Evolutionary conservation across 2,329 filamentous ascomycete species (phyloP).

Genomic region (Ceratocystis diversiconidia): DNA sequence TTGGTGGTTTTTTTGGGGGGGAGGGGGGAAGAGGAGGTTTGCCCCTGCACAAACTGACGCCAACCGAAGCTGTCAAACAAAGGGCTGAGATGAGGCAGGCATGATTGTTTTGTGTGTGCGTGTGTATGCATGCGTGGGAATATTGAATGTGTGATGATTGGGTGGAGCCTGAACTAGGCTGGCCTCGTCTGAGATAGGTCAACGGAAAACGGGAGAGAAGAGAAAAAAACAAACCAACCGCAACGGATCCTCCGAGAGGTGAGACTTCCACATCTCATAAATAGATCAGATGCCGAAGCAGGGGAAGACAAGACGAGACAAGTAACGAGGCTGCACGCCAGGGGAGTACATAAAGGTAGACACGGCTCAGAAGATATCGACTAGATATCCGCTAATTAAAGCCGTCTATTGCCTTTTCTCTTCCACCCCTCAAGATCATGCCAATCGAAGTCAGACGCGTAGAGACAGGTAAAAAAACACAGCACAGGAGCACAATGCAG

Average conservation of each 20-base stretch:
- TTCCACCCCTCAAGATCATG: too few species aligned
- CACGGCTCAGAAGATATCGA: too few species aligned
- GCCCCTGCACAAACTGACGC: conserved; percentile 2
- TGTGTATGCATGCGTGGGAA: background rate
- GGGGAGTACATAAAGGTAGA: background rate
- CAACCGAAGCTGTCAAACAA: conserved; percentile 7
- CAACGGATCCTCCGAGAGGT: background rate
- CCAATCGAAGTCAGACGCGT: too few species aligned
- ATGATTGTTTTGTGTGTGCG: background rate
- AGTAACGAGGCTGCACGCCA: background rate
- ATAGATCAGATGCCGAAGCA: background rate
- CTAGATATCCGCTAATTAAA: too few species aligned
- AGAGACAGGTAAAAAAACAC: too few species aligned
- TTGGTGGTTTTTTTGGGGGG: too few species aligned
- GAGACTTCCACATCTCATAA: background rate
- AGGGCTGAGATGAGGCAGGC: background rate
- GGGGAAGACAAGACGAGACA: background rate
- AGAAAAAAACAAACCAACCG: background rate
- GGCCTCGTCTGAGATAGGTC: background rate
- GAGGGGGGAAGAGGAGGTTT: too few species aligned
- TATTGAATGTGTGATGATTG: background rate
- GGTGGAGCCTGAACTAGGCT: background rate
- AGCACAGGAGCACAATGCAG: too few species aligned
- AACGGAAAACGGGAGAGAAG: background rate
- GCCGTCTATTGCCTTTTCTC: too few species aligned